Base-by-base conservation (phyloP, 352 stramenopile genomes). In the Phytopythium chamaehyphon region DNA sequence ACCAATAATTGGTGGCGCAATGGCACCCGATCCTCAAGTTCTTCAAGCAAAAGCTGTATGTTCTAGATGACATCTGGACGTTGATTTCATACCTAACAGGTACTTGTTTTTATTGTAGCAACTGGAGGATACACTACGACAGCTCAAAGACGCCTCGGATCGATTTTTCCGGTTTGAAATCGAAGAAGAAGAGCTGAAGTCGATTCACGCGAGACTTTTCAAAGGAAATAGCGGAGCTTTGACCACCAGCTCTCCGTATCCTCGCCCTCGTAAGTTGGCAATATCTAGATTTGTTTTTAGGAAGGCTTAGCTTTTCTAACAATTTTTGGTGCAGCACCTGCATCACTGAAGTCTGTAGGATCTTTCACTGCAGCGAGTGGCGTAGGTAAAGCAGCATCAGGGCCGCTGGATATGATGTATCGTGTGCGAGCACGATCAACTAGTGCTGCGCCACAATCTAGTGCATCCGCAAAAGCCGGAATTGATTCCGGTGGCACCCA, bases 161-260 rank as follows among this genome's bases (percentile, higher is more conserved):
- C 69, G 76, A 12, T 97, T 97, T 57, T 97, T 97, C 59, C 79
- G 83, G 56, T 97, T 97, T 66, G 89, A 98, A 57, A 96, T 98
- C 40, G 90, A 97, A 62, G 88, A 98, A 63, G 87, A 97, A 47
- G 84, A 97, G 51, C 77, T 97, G 44, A 86, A 91, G 54, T 36
- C 56, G 28, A 88, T 90, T 47, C 66, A 92, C 59, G 50, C 72
- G 12, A 59, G 64, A 3, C 61, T 74, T 21, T 88, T 88, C 44
- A 72, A 76, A 47, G 73, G 61, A 36, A 38, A 61, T 7, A 40
- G 63, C 18, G 28, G 3, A 54, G 40, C 8, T 18, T 39, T 18
- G 31, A 35, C 22, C 43, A 66, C n/a, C 23, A 54, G 46, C 14
- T 51, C 50, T 6, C 54, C 64, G 3, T 47, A 51, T 40, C 42